These are phyloP conservation scores for Parmales sp. DNA, from an alignment of 108 stramenopile species.

Conservation along the genomic window DNA sequence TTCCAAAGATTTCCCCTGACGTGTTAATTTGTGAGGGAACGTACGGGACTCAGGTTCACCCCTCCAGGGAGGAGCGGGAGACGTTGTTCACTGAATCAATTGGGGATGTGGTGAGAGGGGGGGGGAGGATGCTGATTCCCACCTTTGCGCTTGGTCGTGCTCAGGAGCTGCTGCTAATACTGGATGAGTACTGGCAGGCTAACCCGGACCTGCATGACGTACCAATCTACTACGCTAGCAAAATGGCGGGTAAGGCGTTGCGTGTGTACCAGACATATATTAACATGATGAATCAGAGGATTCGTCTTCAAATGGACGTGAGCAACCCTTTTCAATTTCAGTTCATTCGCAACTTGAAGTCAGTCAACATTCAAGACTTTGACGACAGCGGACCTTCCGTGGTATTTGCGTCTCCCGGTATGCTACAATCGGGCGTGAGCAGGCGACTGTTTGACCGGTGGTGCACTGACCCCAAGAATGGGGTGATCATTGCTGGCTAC, in stretches of 20 bases:
- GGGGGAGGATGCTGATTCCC: slow-evolving; percentile 91
- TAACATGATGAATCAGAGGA: slow-evolving; percentile 96
- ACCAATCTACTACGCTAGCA: slow-evolving; percentile 90
- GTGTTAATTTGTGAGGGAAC: slow-evolving; percentile 92
- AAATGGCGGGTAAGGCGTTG: slow-evolving; percentile 79
- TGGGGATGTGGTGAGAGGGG: slow-evolving; percentile 70
- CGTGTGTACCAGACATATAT: slow-evolving; percentile 96
- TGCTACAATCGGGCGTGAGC: slow-evolving; percentile 89
- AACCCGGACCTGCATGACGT: slow-evolving; percentile 86
- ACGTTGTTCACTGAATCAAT: slow-evolving; percentile 81
- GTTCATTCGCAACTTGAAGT: slow-evolving; percentile 74
- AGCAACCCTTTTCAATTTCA: slow-evolving; percentile 84
- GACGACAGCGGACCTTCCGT: slow-evolving; percentile 84
- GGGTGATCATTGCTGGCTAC: slow-evolving; percentile 95
- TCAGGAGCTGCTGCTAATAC: slow-evolving; percentile 90
- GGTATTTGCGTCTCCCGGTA: slow-evolving; percentile 96
- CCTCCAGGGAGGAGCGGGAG: slow-evolving; percentile 79
- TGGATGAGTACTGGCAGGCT: slow-evolving; percentile 96
- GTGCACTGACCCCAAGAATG: slow-evolving; percentile 89
- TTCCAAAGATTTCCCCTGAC: slow-evolving; percentile 74
- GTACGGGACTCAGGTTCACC: slow-evolving; percentile 92
- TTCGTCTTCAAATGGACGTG: slow-evolving; percentile 83
- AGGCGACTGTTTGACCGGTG: slow-evolving; percentile 94
- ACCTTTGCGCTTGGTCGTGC: slow-evolving; percentile 94
- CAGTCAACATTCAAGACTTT: slow-evolving; percentile 78